Percentiles rank a stretch among this genome's conserved stretches.
Evolutionary conservation across 352 stramenopile genomes (phyloP).

Genomic region (Aphanomyces cochlioides): DNA sequence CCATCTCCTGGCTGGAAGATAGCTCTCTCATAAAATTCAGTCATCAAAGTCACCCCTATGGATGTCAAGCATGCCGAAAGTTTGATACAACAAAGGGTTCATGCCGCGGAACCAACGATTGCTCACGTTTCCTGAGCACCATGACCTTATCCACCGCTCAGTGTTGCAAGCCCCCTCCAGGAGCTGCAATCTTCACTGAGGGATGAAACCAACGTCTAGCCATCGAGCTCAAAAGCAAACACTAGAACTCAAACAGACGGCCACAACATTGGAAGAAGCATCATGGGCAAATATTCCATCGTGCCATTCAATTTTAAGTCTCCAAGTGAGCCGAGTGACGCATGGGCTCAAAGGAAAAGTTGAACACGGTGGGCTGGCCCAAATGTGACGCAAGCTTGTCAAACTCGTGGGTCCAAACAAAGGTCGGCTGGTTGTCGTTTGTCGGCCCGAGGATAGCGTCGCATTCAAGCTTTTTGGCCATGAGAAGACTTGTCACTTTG

Average conservation of each 20-base stretch:
- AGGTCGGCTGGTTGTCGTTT: constrained; percentile 47
- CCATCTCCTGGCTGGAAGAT: too few species aligned
- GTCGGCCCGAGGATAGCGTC: constrained; percentile 61
- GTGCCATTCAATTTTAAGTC: background rate
- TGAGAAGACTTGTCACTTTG: constrained; percentile 57
- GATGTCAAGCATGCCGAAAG: too few species aligned
- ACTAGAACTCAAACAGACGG: constrained; percentile 27
- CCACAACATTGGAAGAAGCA: constrained; percentile 11
- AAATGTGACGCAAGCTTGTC: constrained; percentile 32
- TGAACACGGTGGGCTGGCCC: constrained; percentile 42
- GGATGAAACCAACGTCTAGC: constrained; percentile 46
- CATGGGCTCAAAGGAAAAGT: constrained; percentile 48
- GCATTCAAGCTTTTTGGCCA: constrained; percentile 41
- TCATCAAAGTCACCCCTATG: too few species aligned
- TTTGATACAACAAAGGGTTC: too few species aligned
- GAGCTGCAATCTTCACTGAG: too few species aligned
- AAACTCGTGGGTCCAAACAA: constrained; percentile 54
- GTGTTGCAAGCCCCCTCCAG: too few species aligned
- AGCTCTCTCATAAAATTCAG: too few species aligned
- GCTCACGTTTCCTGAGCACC: too few species aligned
- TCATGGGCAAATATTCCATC: constrained; percentile 13
- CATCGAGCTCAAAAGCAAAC: constrained; percentile 71
- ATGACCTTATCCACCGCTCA: too few species aligned
- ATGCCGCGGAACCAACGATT: too few species aligned
- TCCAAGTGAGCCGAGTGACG: constrained; percentile 27